These are phyloP conservation scores for Candida tammaniensis DNA, from an alignment of 805 yeast species.

Conservation along the genomic window DNA sequence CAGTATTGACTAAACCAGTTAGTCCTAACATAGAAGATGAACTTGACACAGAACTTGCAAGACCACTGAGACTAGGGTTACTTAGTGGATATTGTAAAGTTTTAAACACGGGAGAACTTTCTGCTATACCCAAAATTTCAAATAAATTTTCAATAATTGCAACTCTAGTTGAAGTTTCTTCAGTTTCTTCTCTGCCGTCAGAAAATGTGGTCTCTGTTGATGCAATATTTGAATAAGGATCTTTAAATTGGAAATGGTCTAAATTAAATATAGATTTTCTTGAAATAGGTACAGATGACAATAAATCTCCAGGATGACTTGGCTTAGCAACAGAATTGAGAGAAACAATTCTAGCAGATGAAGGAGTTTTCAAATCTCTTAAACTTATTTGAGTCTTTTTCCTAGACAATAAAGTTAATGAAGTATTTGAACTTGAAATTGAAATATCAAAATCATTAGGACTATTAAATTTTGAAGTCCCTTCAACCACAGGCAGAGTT, in stretches of 20 bases:
- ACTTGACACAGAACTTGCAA: slow-evolving; percentile 20
- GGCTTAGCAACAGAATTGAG: slow-evolving; percentile 52
- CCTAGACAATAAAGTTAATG: slow-evolving; percentile 5
- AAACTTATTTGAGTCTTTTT: slow-evolving; percentile 8
- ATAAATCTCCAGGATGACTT: slow-evolving; percentile 79
- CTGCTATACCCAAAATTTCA: slow-evolving; percentile 58
- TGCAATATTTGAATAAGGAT: slow-evolving; percentile 4
- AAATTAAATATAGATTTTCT: slow-evolving; percentile 33
- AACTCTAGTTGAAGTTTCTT: slow-evolving; percentile 58
- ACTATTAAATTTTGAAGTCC: slow-evolving; percentile 6
- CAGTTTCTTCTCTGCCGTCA: slow-evolving; percentile 63
- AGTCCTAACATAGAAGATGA: slow-evolving; percentile 30
- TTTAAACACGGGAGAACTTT: slow-evolving; percentile 17
- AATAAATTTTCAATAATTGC: slow-evolving; percentile 74
- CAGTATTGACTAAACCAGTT: slow-evolving; percentile 16
- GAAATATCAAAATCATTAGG: not conserved
- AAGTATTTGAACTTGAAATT: slow-evolving; percentile 1
- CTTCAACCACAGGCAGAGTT: too few relatives aligned
- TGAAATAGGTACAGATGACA: slow-evolving; percentile 76
- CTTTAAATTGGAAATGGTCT: slow-evolving; percentile 8
- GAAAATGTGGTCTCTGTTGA: slow-evolving; percentile 34
- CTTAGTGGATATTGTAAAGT: slow-evolving; percentile 10
- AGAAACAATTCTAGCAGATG: slow-evolving; percentile 37
- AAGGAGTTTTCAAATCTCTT: slow-evolving; percentile 3
- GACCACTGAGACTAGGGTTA: slow-evolving; percentile 22